phyloP scores from a whole-genome alignment of 2,329 filamentous ascomycete genomes.

The Pseudogymnoascus sp. region DNA sequence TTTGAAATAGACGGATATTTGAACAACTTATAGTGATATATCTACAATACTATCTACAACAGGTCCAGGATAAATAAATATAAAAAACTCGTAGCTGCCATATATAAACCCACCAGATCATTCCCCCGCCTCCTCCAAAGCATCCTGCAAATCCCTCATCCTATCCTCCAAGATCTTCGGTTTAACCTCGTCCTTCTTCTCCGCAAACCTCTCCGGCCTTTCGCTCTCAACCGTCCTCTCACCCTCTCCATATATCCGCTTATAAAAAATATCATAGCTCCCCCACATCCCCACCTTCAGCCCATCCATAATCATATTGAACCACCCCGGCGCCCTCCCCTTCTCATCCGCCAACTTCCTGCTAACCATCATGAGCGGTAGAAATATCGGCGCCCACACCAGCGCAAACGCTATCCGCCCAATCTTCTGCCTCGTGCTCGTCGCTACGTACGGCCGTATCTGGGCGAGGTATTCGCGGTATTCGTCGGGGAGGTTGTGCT shows the following conservation, averaged over 20 bases:
- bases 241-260: constrained; percentile 71
- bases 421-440: constrained; percentile 54
- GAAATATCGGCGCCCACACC: constrained; percentile 49
- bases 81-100: background rate
- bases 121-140: background rate
- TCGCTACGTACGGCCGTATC: constrained; percentile 63
- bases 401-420: constrained; percentile 56
- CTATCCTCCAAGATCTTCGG: background rate
- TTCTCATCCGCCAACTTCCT: constrained; percentile 51
- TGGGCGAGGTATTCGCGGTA: constrained; percentile 67
- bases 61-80: background rate
- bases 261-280: constrained; percentile 56
- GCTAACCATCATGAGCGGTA: constrained; percentile 42
- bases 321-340: constrained; percentile 61
- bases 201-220: constrained; percentile 18
- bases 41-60: background rate
- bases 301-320: constrained; percentile 42
- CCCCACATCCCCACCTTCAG: constrained; percentile 53
- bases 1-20: background rate
- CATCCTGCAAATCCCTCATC: background rate
- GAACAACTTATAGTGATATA: background rate
- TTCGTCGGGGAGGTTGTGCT: constrained; percentile 69
- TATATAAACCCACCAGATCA: background rate
- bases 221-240: constrained; percentile 48
- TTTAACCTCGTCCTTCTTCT: constrained; percentile 1